These are phyloP conservation scores for Coemansia erecta DNA, from an alignment of 192 early-diverging fungal species.

Conservation along the genomic window DNA sequence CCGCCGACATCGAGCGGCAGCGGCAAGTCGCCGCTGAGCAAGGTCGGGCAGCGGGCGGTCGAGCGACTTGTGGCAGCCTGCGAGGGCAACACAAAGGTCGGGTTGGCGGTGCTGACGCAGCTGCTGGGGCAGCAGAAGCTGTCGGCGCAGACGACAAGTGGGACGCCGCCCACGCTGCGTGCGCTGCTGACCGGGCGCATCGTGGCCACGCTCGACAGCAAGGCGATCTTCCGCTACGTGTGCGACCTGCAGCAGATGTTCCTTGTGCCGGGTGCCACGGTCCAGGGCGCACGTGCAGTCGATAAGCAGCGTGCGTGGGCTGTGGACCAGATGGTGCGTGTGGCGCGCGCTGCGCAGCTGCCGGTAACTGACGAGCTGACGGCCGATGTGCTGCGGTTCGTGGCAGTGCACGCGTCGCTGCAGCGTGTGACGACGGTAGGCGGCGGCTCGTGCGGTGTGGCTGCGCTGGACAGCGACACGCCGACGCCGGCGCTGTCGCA, in stretches of 20 bases:
- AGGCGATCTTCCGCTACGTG: slow-evolving; percentile 70
- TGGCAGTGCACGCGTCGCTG: slow-evolving; percentile 74
- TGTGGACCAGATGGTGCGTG: slow-evolving; percentile 74
- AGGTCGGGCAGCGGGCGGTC: slow-evolving; percentile 60
- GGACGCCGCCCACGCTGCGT: slow-evolving; percentile 19
- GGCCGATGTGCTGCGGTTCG: slow-evolving; percentile 61
- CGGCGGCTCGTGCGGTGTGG: slow-evolving; percentile 43
- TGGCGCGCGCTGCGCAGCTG: slow-evolving; percentile 71
- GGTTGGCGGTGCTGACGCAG: slow-evolving; percentile 75
- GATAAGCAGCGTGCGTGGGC: slow-evolving; percentile 74
- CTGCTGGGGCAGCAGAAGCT: slow-evolving; percentile 72
- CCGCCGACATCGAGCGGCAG: slow-evolving; percentile 45
- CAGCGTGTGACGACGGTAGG: slow-evolving; percentile 49
- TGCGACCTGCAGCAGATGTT: slow-evolving; percentile 70
- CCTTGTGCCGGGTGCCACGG: slow-evolving; percentile 54
- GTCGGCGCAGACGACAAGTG: background rate
- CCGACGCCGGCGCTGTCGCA: slow-evolving; percentile 60
- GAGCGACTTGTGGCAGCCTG: slow-evolving; percentile 55
- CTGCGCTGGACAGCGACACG: slow-evolving; percentile 22
- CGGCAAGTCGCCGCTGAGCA: slow-evolving; percentile 70
- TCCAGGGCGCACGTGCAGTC: slow-evolving; percentile 56
- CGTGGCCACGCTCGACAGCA: slow-evolving; percentile 65
- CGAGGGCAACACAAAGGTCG: slow-evolving; percentile 65
- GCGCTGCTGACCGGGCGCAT: slow-evolving; percentile 73
- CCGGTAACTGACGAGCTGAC: slow-evolving; percentile 79